Evolutionary conservation across 345 rosid species (phyloP), one percentile per base, ranked within the genome.

Genomic region (Camelina hispida): DNA sequence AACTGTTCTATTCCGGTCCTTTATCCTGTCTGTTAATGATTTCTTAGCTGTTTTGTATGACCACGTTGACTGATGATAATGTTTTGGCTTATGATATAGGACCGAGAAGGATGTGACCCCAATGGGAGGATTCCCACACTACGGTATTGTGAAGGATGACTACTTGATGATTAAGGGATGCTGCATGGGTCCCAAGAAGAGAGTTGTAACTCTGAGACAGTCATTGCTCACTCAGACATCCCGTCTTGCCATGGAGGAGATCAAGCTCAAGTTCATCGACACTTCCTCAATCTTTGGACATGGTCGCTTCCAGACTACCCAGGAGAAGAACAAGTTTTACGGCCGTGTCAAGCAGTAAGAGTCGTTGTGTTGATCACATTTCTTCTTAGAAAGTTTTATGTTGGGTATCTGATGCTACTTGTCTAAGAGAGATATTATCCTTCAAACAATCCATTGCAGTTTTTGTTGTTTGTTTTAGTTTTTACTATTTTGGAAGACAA

Each of bases 61-160:
- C 1, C 1, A 56, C 2, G 38, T 17, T 3, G 2, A 38, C 57
- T 56, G 38, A 55, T 35, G 20, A 11, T 60, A 37, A 37, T 30
- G 59, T 47, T 46, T 28, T 17, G 35, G 25, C 46, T 64, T 38
- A 23, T 18, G 48, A 63, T 83, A 56, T 83, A 91, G 97, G 84
- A 91, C 97, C 4, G 97, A 91, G 87, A 91, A 91, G 63, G 89
- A 87, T 40, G 82, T 89, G 9, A 91, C 89, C 4, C 97, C 97
- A 37, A 86, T 91, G 78, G 97, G 97, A 79, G 96, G 97, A 47
- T 91, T 91, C 84, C 87, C 97, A 43, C 97, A 91, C 80, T 89
- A 89, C 57, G 97, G 97, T 71, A 75, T 84, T 8, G 97, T 91
- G 79, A 87, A 89, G 58, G 88, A 86, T 11, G 97, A 91, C 47